phyloP scores from a whole-genome alignment of 2,329 filamentous ascomycete species.

The Neofusicoccum laricinum region DNA sequence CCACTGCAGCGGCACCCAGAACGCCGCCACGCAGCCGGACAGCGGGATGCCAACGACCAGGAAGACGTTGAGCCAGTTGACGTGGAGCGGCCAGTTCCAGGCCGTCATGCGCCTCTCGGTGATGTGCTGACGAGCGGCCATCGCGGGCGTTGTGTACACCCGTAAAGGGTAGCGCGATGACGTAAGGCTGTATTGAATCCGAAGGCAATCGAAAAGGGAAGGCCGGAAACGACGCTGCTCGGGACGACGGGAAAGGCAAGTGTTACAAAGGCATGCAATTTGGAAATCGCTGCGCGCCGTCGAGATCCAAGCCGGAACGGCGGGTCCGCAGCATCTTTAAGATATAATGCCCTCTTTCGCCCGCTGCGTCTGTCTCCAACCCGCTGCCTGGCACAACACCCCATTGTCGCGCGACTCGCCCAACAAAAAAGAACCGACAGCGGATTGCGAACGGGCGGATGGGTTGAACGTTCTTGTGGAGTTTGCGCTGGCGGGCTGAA shows the following conservation, averaged over 20 bases:
- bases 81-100: slow-evolving; percentile 84
- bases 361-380: not conserved
- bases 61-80: slow-evolving; percentile 88
- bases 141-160: not conserved
- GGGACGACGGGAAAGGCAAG: not conserved
- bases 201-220: not conserved
- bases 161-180: not conserved
- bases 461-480: slow-evolving; percentile 4
- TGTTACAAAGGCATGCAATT: not conserved
- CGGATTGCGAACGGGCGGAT: not conserved
- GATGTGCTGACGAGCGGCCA: slow-evolving; percentile 58
- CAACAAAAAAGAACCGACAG: not conserved
- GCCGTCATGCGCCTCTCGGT: slow-evolving; percentile 76
- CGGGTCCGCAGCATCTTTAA: not conserved
- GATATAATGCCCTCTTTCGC: not conserved
- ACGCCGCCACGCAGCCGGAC: slow-evolving; percentile 66
- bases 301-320: not conserved
- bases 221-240: not conserved
- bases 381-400: not conserved
- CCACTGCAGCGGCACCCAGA: slow-evolving; percentile 72
- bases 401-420: slow-evolving; percentile 4
- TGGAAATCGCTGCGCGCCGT: not conserved
- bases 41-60: slow-evolving; percentile 78
- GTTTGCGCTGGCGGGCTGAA: not conserved
- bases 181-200: too few species aligned